A percentile compares a stretch with the other conserved stretches of the same genome.
Evolutionary conservation across 2,329 filamentous ascomycete genomes (phyloP).

Genomic region (Parafenestella ontariensis): DNA sequence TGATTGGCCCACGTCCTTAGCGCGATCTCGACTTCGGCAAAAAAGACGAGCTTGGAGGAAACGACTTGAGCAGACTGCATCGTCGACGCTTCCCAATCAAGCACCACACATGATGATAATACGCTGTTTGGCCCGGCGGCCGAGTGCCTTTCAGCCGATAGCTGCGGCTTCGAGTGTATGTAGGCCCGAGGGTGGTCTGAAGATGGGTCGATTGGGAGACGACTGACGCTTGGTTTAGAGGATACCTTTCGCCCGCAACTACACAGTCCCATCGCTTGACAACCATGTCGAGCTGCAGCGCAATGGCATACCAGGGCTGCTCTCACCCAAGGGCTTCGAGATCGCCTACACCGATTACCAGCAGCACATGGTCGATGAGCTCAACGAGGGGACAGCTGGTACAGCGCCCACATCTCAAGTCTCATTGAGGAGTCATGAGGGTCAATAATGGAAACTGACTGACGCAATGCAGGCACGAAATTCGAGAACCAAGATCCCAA

Average conservation of each 20-base stretch:
- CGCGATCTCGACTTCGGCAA: constrained; percentile 21
- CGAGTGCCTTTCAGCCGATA: constrained; percentile 29
- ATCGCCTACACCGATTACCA: constrained; percentile 88
- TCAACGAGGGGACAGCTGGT: constrained; percentile 79
- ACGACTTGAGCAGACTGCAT: constrained; percentile 11
- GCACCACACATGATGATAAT: constrained; percentile 41
- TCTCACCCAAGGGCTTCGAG: constrained; percentile 73
- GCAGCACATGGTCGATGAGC: constrained; percentile 71
- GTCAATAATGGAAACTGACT: constrained; percentile 1
- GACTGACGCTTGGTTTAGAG: constrained; percentile 39
- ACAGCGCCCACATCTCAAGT: constrained; percentile 24
- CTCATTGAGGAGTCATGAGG: not conserved
- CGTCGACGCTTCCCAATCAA: constrained; percentile 13
- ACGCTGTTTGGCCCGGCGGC: constrained; percentile 42
- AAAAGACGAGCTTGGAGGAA: constrained; percentile 29
- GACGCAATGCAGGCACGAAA: constrained; percentile 62
- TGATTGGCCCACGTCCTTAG: constrained; percentile 42
- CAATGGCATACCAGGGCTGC: constrained; percentile 71
- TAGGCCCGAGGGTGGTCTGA: constrained; percentile 11
- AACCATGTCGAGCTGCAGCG: constrained; percentile 55
- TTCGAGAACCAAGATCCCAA: constrained; percentile 68
- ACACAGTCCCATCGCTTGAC: constrained; percentile 58
- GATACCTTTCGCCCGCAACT: constrained; percentile 38
- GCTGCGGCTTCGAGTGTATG: constrained; percentile 32
- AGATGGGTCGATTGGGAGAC: constrained; percentile 19